These are phyloP conservation scores for Pterocarpus macrocarpus DNA, from an alignment of 306 rosid species.

Conservation along the genomic window DNA sequence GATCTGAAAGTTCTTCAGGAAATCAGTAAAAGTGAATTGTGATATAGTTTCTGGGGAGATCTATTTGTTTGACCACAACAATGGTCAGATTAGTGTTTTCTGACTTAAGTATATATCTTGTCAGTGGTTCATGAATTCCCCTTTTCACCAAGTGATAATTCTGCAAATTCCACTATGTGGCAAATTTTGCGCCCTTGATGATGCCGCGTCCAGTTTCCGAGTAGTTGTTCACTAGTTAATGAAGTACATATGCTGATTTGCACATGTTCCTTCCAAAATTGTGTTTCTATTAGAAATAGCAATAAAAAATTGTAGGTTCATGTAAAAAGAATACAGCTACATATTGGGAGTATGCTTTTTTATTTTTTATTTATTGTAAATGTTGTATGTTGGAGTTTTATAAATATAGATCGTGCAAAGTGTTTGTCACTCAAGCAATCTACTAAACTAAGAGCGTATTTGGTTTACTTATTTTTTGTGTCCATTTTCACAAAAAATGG, in stretches of 20 bases:
- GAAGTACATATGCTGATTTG: constrained; percentile 3
- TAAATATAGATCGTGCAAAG: no score
- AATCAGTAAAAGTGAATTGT: neutral
- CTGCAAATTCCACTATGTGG: neutral
- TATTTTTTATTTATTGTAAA: no score
- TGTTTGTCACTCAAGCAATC: no score
- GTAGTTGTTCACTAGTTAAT: neutral
- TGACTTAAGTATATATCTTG: neutral
- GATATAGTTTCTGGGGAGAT: constrained; percentile 23
- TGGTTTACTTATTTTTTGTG: no score
- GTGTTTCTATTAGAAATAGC: no score
- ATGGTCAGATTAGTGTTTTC: neutral
- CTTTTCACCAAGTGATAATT: neutral
- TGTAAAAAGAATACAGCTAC: no score
- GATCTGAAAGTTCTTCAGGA: neutral
- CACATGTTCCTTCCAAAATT: constrained; percentile 3
- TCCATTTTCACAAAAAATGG: no score
- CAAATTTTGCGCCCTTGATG: neutral
- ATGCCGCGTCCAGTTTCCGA: neutral
- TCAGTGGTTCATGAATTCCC: neutral
- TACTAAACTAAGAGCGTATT: no score
- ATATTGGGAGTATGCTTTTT: no score
- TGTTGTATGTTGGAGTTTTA: no score
- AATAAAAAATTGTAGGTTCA: no score
- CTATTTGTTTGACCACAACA: constrained; percentile 12